Evolutionary conservation across 2,329 filamentous ascomycete genomes (phyloP).

Genomic region (Botrytis hyacinthi): DNA sequence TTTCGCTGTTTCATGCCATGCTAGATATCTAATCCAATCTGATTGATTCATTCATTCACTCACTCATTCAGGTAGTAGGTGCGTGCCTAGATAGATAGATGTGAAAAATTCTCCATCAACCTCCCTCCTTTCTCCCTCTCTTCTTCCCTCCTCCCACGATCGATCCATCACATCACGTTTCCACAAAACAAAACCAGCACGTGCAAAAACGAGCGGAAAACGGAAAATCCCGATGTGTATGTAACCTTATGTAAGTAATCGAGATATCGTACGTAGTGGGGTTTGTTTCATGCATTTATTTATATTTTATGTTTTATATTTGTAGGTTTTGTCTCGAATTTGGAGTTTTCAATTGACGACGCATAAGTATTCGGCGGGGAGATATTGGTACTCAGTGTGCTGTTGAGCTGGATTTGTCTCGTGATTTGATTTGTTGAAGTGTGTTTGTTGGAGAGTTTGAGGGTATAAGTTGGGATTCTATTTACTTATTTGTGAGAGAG

Average conservation of each 20-base stretch:
- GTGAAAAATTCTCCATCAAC: not conserved
- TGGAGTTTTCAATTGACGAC: not conserved
- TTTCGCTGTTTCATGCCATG: not conserved
- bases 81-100: not conserved
- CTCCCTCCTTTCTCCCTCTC: not conserved
- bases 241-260: too few relatives aligned
- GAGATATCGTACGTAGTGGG: too few relatives aligned
- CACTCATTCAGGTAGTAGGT: not conserved
- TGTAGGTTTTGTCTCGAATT: not conserved
- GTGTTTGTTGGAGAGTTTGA: not conserved
- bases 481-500: too few relatives aligned
- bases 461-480: accelerated
- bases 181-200: not conserved
- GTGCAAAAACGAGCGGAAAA: not conserved
- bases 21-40: not conserved
- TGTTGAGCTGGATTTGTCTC: too few relatives aligned
- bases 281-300: too few relatives aligned
- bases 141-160: not conserved
- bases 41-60: not conserved
- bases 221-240: too few relatives aligned
- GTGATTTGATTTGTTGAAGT: not conserved
- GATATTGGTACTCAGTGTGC: not conserved
- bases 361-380: not conserved
- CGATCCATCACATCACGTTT: not conserved
- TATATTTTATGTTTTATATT: too few relatives aligned